Evolutionary conservation across 1,139 yeast genomes (phyloP).

Genomic region (Suhomyces bolitotheri): DNA sequence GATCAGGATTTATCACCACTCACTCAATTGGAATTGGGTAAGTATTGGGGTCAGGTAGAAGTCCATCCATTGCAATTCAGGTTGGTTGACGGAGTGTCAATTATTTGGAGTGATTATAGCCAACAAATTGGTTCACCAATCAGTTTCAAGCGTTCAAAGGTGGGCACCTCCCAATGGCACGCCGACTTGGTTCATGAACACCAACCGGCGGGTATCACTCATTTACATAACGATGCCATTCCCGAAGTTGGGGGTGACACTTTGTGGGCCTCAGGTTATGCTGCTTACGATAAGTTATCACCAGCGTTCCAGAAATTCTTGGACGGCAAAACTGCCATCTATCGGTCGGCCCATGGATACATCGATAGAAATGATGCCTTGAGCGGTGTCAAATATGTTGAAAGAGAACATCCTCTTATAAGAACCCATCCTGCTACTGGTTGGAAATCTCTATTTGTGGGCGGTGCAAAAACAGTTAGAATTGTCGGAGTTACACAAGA

Average conservation of each 20-base stretch:
- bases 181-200: conserved; percentile 49
- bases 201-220: conserved; percentile 51
- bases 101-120: conserved; percentile 53
- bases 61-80: conserved; percentile 43
- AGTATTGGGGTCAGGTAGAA: conserved; percentile 46
- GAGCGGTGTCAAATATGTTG: conserved; percentile 41
- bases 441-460: conserved; percentile 50
- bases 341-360: conserved; percentile 44
- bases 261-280: conserved; percentile 51
- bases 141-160: conserved; percentile 32
- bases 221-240: conserved; percentile 46
- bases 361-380: conserved; percentile 44
- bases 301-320: conserved; percentile 48
- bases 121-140: conserved; percentile 24
- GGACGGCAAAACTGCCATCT: conserved; percentile 51
- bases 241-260: conserved; percentile 54
- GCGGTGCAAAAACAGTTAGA: conserved; percentile 42
- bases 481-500: conserved; percentile 47
- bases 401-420: conserved; percentile 48
- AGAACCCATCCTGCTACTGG: conserved; percentile 57
- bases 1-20: conserved; percentile 46
- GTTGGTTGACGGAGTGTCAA: conserved; percentile 43
- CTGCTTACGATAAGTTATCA: conserved; percentile 51
- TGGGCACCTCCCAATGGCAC: conserved; percentile 46
- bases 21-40: conserved; percentile 46